These are phyloP conservation scores for Debaryomyces coudertii DNA, from an alignment of 1,139 yeast species.

Conservation along the genomic window DNA sequence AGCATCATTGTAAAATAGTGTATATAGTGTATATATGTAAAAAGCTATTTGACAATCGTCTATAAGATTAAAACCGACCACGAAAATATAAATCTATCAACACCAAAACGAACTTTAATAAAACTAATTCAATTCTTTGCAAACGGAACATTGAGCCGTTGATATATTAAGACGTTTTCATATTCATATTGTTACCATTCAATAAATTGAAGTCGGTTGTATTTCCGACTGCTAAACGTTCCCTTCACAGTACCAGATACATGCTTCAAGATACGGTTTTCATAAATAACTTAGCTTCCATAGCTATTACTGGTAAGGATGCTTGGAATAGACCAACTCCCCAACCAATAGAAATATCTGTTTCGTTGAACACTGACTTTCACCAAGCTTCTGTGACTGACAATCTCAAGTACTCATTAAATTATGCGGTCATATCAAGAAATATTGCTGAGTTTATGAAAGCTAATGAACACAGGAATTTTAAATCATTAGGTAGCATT, in stretches of 20 bases:
- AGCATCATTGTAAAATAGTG: not conserved
- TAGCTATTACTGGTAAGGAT: constrained; percentile 72
- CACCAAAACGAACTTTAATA: not conserved
- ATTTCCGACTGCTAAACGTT: constrained; percentile 21
- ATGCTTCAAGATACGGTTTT: constrained; percentile 56
- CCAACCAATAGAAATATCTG: constrained; percentile 67
- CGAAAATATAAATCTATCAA: not conserved
- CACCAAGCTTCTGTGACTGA: constrained; percentile 72
- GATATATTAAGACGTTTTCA: constrained; percentile 8
- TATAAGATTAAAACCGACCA: constrained; percentile 1
- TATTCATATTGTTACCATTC: constrained; percentile 13
- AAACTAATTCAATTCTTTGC: not conserved
- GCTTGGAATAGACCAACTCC: constrained; percentile 74
- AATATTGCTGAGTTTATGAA: constrained; percentile 58
- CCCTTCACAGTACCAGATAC: constrained; percentile 18
- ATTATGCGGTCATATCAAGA: constrained; percentile 82
- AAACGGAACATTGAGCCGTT: constrained; percentile 1
- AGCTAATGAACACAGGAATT: constrained; percentile 47
- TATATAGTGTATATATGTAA: not conserved
- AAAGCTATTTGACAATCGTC: no score
- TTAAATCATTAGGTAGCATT: constrained; percentile 56
- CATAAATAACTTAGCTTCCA: constrained; percentile 58
- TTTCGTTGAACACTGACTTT: constrained; percentile 69
- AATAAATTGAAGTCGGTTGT: constrained; percentile 21
- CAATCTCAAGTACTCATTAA: constrained; percentile 77